A percentile compares a stretch with the other conserved stretches of the same genome.
phyloP scores from a whole-genome alignment of 495 filamentous ascomycete species.

The Mytilinidion resinicola region DNA sequence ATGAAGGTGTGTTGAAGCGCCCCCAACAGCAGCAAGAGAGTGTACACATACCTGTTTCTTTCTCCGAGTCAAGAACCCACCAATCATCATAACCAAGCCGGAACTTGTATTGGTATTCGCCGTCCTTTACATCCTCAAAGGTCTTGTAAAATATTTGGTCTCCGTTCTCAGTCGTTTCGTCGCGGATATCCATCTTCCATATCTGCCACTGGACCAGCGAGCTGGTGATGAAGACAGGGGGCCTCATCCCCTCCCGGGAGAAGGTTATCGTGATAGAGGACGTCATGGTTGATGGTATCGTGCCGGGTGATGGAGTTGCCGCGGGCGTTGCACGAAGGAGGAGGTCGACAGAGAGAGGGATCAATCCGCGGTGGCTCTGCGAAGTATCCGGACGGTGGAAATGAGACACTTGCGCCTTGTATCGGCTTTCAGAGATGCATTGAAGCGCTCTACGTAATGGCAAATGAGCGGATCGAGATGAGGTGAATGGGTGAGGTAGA shows the following conservation, averaged over 20 bases:
- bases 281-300: constrained; percentile 3
- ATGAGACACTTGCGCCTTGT: background rate
- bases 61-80: constrained; percentile 57
- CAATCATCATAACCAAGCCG: constrained; percentile 55
- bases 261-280: constrained; percentile 49
- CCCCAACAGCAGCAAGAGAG: background rate
- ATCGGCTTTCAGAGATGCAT: too few species aligned
- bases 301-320: background rate
- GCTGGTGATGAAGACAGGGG: constrained; percentile 60
- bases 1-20: background rate
- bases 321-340: background rate
- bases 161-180: constrained; percentile 20
- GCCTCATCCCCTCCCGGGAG: constrained; percentile 47
- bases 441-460: too few species aligned
- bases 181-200: constrained; percentile 50
- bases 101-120: constrained; percentile 64
- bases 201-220: constrained; percentile 61
- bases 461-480: too few species aligned
- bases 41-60: constrained; percentile 42
- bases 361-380: background rate
- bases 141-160: constrained; percentile 29
- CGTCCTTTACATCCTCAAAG: constrained; percentile 44
- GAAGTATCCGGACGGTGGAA: background rate
- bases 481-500: too few species aligned
- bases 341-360: background rate